Evolutionary conservation across 2,329 filamentous ascomycete species (phyloP).

Genomic region (Piedraia hortae): DNA sequence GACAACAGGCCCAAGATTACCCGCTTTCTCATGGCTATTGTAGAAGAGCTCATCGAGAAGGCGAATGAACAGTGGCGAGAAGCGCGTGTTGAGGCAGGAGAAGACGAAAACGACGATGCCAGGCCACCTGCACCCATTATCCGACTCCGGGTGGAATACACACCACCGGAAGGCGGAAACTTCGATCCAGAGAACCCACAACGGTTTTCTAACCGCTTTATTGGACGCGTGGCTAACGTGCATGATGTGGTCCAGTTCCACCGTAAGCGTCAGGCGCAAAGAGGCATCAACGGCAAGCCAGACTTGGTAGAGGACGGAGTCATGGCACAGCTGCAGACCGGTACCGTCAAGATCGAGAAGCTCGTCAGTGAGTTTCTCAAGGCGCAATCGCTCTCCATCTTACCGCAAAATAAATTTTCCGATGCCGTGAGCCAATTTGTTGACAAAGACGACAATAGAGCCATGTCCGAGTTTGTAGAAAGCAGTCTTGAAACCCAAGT

Average conservation of each 20-base stretch:
- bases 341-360: constrained; percentile 64
- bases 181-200: constrained; percentile 91
- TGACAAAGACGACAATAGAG: constrained; percentile 81
- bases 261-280: constrained; percentile 42
- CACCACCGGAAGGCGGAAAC: constrained; percentile 53
- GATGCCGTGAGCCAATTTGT: constrained; percentile 85
- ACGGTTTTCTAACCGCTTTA: constrained; percentile 78
- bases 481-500: constrained; percentile 18
- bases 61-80: constrained; percentile 58
- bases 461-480: constrained; percentile 32
- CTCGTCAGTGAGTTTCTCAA: constrained; percentile 69
- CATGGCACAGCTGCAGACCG: constrained; percentile 30
- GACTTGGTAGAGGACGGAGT: constrained; percentile 37
- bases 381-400: constrained; percentile 68
- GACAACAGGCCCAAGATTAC: constrained; percentile 67
- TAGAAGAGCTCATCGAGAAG: constrained; percentile 67
- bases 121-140: constrained; percentile 57
- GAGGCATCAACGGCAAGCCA: constrained; percentile 21
- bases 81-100: constrained; percentile 36
- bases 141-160: constrained; percentile 72
- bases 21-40: constrained; percentile 42
- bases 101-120: constrained; percentile 26
- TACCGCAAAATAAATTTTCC: constrained; percentile 76
- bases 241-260: constrained; percentile 88
- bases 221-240: constrained; percentile 70